phyloP scores from a whole-genome alignment of 148 eudicot species.

The Diospyros lotus region DNA sequence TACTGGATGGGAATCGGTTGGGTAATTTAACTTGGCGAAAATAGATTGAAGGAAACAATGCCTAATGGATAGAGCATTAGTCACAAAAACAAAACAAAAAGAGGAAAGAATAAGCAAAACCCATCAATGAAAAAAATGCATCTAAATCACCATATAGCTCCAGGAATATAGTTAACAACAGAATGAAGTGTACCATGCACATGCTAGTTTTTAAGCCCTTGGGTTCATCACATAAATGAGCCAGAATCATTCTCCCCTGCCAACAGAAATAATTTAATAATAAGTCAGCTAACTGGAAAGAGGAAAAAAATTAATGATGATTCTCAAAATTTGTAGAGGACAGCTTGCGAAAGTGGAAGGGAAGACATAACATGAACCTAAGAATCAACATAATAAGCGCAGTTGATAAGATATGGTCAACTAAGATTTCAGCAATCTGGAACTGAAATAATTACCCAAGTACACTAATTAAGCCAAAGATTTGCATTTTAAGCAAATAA shows the following conservation, averaged over 20 bases:
- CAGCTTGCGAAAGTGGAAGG: background rate
- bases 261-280: conserved; percentile 8
- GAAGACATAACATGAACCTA: conserved; percentile 2
- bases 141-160: background rate
- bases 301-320: background rate
- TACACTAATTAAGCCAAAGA: background rate
- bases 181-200: conserved; percentile 64
- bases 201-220: conserved; percentile 91
- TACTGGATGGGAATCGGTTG: background rate
- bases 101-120: too few relatives aligned
- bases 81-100: background rate
- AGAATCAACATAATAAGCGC: background rate
- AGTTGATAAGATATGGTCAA: background rate
- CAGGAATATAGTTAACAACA: too few relatives aligned
- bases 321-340: background rate
- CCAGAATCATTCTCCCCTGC: conserved; percentile 91
- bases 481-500: background rate
- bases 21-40: background rate
- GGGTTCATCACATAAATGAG: conserved; percentile 97
- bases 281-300: background rate
- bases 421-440: background rate
- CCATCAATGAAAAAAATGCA: background rate
- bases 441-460: background rate
- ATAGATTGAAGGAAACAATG: background rate
- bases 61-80: background rate